phyloP scores from a whole-genome alignment of 169 alveolate species.

The Plasmodium chabaudi region DNA sequence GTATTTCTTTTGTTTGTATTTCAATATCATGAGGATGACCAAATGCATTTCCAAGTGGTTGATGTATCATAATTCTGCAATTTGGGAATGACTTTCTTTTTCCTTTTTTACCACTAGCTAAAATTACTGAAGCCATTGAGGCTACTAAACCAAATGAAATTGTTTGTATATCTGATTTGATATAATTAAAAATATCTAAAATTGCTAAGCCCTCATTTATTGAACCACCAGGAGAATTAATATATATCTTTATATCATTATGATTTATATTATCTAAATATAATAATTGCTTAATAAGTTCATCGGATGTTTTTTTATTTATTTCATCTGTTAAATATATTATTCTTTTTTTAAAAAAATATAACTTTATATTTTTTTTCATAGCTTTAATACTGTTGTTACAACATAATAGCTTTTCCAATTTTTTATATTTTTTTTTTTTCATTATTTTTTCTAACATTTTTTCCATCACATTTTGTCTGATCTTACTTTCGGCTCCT shows the following conservation, averaged over 20 bases:
- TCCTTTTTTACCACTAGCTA: constrained; percentile 91
- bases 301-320: constrained; percentile 85
- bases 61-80: constrained; percentile 91
- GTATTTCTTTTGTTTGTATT: constrained; percentile 91
- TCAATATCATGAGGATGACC: constrained; percentile 92
- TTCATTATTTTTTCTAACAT: neutral
- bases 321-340: constrained; percentile 84
- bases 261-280: constrained; percentile 86
- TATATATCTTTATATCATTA: constrained; percentile 84
- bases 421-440: constrained; percentile 26
- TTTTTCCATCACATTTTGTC: neutral
- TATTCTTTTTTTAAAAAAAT: constrained; percentile 76
- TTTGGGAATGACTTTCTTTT: constrained; percentile 89
- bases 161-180: constrained; percentile 86
- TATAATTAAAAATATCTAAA: constrained; percentile 86
- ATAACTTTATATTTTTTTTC: constrained; percentile 49
- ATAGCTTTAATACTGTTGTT: constrained; percentile 43
- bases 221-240: constrained; percentile 92
- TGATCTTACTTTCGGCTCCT: neutral
- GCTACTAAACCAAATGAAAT: constrained; percentile 90
- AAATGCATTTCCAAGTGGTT: constrained; percentile 90
- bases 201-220: constrained; percentile 89
- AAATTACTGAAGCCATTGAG: constrained; percentile 90
- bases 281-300: constrained; percentile 83
- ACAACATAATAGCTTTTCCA: constrained; percentile 4